phyloP scores from a whole-genome alignment of 2,329 filamentous ascomycete genomes.

The Bipolaris oryzae region DNA sequence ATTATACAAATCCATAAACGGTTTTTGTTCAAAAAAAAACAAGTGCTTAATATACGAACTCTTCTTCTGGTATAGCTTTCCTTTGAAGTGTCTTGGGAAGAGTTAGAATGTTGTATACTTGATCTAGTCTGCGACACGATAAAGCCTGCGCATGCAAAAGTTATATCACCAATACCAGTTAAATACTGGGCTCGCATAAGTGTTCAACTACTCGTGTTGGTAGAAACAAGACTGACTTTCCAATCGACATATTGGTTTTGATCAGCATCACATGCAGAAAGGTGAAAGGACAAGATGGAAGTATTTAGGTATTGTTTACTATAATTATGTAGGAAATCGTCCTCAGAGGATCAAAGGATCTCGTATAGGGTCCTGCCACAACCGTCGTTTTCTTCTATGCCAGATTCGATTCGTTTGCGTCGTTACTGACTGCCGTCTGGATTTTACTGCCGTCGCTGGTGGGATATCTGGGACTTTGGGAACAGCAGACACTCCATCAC shows the following conservation, averaged over 20 bases:
- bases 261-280: neutral
- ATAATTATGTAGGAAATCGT: neutral
- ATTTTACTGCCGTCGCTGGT: slow-evolving; percentile 21
- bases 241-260: neutral
- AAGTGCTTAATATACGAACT: too few relatives aligned
- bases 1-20: too few relatives aligned
- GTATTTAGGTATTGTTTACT: slow-evolving; percentile 20
- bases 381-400: slow-evolving; percentile 44
- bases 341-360: slow-evolving; percentile 10
- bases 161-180: too few relatives aligned
- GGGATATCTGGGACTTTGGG: slow-evolving; percentile 29
- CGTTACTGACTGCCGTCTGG: slow-evolving; percentile 24
- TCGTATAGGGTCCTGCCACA: slow-evolving; percentile 33
- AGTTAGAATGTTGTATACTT: too few relatives aligned
- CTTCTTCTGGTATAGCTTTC: too few relatives aligned
- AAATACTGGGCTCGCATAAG: too few relatives aligned
- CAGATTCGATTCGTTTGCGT: slow-evolving; percentile 35
- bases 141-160: too few relatives aligned
- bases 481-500: slow-evolving; percentile 19
- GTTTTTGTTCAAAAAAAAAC: too few relatives aligned
- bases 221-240: too few relatives aligned
- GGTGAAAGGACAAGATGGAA: neutral
- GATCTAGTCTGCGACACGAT: too few relatives aligned
- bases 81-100: too few relatives aligned
- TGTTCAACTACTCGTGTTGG: too few relatives aligned